A percentile compares a stretch with the other conserved stretches of the same genome.
Conservation (phyloP, 768 basidiomycete genomes). For the Pulveroboletus sp. region DNA sequence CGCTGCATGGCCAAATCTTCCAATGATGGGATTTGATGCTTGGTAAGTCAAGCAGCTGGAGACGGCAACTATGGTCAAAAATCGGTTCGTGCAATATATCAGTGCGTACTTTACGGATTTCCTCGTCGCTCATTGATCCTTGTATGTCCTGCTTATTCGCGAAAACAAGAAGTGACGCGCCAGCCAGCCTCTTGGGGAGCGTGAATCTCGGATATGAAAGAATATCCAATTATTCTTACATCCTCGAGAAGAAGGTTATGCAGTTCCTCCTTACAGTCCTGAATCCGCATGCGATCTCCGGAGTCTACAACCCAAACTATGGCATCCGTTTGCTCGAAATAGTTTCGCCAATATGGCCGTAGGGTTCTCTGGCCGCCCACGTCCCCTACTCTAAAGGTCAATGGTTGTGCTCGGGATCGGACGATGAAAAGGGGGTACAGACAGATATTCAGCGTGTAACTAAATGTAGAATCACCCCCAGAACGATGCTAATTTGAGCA, state of each 20-base stretch:
- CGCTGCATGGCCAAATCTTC: constrained; percentile 89
- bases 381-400: constrained; percentile 85
- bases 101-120: constrained; percentile 75
- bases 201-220: constrained; percentile 18
- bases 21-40: constrained; percentile 86
- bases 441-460: constrained; percentile 45
- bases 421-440: constrained; percentile 14
- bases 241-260: constrained; percentile 86
- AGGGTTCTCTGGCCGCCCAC: constrained; percentile 95
- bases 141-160: constrained; percentile 97
- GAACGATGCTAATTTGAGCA: constrained; percentile 23
- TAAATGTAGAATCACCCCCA: constrained; percentile 25
- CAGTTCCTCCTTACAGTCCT: constrained; percentile 86
- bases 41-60: constrained; percentile 73
- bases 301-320: constrained; percentile 99
- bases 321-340: constrained; percentile 98
- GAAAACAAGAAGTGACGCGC: constrained; percentile 93
- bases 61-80: constrained; percentile 6
- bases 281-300: constrained; percentile 83
- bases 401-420: constrained; percentile 54
- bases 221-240: constrained; percentile 45
- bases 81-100: background rate
- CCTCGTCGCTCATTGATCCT: constrained; percentile 75
- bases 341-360: constrained; percentile 97
- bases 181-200: constrained; percentile 70